These are phyloP conservation scores for Aschersonia sp. DNA, from an alignment of 2,329 filamentous ascomycete species.

Conservation along the genomic window DNA sequence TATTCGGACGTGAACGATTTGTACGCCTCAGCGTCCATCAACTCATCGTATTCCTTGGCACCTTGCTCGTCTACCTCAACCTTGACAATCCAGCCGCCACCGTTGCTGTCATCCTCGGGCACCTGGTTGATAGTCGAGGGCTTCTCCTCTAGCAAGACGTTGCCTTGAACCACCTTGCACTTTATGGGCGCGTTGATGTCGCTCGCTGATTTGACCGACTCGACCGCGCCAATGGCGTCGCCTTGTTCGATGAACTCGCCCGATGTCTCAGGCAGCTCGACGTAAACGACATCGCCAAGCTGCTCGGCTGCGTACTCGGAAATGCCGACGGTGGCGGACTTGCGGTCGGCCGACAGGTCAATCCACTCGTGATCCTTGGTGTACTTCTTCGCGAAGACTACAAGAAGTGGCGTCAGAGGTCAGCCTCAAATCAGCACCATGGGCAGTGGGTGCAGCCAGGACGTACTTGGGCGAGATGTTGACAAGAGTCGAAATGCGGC, in stretches of 20 bases:
- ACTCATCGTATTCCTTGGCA: constrained; percentile 51
- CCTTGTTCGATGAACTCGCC: constrained; percentile 57
- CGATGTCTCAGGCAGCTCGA: constrained; percentile 65
- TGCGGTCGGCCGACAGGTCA: constrained; percentile 70
- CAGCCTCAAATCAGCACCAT: not conserved
- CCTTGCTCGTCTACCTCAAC: constrained; percentile 58
- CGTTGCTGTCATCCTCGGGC: constrained; percentile 61
- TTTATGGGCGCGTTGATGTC: constrained; percentile 85
- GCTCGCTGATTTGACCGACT: constrained; percentile 96
- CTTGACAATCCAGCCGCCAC: constrained; percentile 86
- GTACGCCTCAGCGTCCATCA: constrained; percentile 72
- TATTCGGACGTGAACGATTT: constrained; percentile 45
- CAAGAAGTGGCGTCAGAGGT: not conserved
- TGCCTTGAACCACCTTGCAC: constrained; percentile 63
- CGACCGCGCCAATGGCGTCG: constrained; percentile 84
- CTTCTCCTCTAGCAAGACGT: constrained; percentile 65
- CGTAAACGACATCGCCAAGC: constrained; percentile 92
- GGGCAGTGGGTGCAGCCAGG: not conserved
- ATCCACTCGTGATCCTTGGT: constrained; percentile 99
- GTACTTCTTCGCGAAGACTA: constrained; percentile 65
- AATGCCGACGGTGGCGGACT: constrained; percentile 71
- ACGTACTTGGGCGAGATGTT: constrained; percentile 22
- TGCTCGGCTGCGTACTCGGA: constrained; percentile 82
- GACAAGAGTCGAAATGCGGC: constrained; percentile 23
- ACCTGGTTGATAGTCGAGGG: constrained; percentile 79